A percentile compares a stretch with the other conserved stretches of the same genome.
Conservation (phyloP, 2,329 filamentous ascomycete genomes). For the Ophiostoma montium region DNA sequence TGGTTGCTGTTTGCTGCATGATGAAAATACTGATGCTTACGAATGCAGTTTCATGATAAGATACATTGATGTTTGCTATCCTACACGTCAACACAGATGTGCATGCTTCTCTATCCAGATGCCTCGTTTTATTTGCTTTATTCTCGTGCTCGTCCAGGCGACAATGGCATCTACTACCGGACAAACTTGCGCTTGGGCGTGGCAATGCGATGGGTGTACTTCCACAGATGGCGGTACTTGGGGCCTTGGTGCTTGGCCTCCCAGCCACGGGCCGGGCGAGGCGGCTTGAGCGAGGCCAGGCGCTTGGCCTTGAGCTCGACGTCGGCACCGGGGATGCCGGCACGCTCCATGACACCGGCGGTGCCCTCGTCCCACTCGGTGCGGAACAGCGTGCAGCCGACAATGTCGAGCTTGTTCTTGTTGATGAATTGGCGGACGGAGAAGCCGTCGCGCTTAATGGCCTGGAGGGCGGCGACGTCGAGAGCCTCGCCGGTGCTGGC, state of each 20-base stretch:
- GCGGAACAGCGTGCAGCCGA: constrained; percentile 81
- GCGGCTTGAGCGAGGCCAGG: constrained; percentile 51
- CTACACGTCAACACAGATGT: constrained; percentile 2
- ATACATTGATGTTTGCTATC: constrained; percentile 6
- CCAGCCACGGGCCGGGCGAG: constrained; percentile 48
- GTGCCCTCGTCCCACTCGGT: constrained; percentile 81
- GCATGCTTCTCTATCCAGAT: neutral
- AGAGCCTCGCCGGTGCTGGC: neutral
- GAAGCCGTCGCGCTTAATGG: constrained; percentile 47
- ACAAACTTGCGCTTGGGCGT: constrained; percentile 17
- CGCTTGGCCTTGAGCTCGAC: constrained; percentile 75
- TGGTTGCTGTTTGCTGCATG: too few species aligned
- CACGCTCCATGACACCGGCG: constrained; percentile 70
- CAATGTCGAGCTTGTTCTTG: constrained; percentile 52
- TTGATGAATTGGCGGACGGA: constrained; percentile 60
- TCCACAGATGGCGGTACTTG: constrained; percentile 52
- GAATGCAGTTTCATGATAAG: neutral
- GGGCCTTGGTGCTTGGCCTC: constrained; percentile 50
- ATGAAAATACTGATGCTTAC: too few species aligned
- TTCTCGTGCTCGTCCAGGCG: neutral
- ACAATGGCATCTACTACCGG: constrained; percentile 6
- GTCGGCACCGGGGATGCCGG: constrained; percentile 60
- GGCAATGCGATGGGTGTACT: constrained; percentile 46
- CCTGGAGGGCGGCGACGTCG: constrained; percentile 41
- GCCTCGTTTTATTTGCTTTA: neutral